Evolutionary conservation across 164 flowering plant species (phyloP), one percentile per base, ranked within the genome.

Genomic region (Warburgia ugandensis): DNA sequence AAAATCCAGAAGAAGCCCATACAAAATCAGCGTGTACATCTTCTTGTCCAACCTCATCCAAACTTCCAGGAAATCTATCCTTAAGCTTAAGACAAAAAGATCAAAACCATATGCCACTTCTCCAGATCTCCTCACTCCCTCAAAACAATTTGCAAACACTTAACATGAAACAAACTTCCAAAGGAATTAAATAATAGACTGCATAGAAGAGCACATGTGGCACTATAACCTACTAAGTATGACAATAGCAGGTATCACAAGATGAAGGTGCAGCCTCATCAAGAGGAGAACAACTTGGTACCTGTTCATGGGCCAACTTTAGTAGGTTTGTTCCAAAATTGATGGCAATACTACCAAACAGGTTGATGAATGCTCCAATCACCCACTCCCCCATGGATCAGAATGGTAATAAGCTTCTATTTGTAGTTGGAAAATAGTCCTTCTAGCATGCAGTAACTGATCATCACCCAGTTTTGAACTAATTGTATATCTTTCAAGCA

Each of bases 261-360:
- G 7, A 45, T 8, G 29, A 45, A 6, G 32, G 29, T 27, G 20
- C 2, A 21, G 38, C 4, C 0, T 17, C 1, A 31, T 1, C 23
- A 49, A 12, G 19, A 21, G 13, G 30, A 45, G 19, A 32, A 20
- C 45, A 38, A 7, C 1, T 0, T 26, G n/a, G n/a, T 67, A 87
- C 98, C 98, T 92, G 83, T 47, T 73, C 74, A 54, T 92, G 98
- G 31, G 91, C 98, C 63, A 92, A 63, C 73, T 92, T 92, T 19
- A 92, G 80, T 66, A 92, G 96, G 61, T 92, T 92, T 14, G 98
- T 92, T 14, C 98, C 98, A 60, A 92, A 92, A 65, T 92, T 92
- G 31, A 92, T 88, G 60, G 86, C 91, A 68, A 92, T 75, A 62
- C 98, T 92, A 29, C 98, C 98, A 50, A 86, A 63, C 21, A 88